Base-by-base conservation (phyloP, 331 rosid genomes). In the Prunus yedoensis region DNA sequence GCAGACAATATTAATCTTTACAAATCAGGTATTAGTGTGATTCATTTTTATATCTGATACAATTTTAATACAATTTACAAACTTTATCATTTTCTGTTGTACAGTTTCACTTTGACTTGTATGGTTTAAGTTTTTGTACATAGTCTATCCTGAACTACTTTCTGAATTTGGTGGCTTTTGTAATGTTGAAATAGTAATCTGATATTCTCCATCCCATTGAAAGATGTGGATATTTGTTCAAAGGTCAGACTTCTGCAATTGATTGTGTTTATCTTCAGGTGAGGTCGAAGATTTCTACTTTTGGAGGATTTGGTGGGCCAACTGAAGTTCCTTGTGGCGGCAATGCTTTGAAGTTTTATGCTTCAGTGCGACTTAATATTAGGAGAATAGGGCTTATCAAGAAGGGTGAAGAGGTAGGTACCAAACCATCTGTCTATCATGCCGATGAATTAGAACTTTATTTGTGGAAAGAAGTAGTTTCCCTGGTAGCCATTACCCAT, bases 281-380 rank as follows among this genome's bases (percentile, higher is more conserved):
- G 62, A 88, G 98, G 78, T 76, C 93, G n/a, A 94, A 91, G 85
- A 76, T 94, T 77, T 87, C 93, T 51, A 89, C 97, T 67, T 94
- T 90, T 79, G 98, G 93, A 81, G 97, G 97, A 83, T 94, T 87
- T 83, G 92, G 91, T 74, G 97, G 90, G 78, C 96, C 96, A 8
- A 81, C 87, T 63, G 97, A 94, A 85, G 93, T 89, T 80, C 90
- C 98, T 21, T 94, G 97, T 82, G 96, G 98, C 41, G 98, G 98
- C 77, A 94, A 94, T 70, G 98, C 98, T 30, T 82, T 94, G 78
- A 94, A 91, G 80, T 94, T 90, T 73, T 91, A 94, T 86, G 97
- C 98, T 78, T 94, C 97, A 50, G 88, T 94, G 79, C 94, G 97
- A 76, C 86, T 91, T 51, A 87, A 91, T 82, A 76, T 94, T 28